These are phyloP conservation scores for Pleodorina starrii DNA, from an alignment of 139 green algal species.

Conservation along the genomic window DNA sequence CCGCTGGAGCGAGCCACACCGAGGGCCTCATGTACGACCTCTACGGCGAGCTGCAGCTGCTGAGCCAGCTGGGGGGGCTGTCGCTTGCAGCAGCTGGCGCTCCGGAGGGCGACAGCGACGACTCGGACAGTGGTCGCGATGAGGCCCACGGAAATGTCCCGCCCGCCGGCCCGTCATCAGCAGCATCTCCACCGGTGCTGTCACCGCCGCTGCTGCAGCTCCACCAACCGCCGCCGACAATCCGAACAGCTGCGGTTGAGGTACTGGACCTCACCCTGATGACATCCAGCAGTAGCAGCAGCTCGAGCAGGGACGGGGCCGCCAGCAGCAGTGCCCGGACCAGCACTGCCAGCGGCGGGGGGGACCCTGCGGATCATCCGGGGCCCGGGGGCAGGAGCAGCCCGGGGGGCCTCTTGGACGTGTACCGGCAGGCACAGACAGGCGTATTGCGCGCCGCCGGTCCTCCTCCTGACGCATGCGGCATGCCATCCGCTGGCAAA, in stretches of 20 bases:
- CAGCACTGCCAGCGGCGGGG: background rate
- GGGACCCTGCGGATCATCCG: background rate
- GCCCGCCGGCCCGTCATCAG: background rate
- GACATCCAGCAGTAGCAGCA: background rate
- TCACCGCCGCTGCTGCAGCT: background rate
- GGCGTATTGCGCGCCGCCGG: background rate
- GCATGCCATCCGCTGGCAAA: background rate
- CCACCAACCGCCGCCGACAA: background rate
- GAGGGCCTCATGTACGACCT: constrained; percentile 30
- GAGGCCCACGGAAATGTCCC: background rate
- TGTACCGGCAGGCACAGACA: background rate
- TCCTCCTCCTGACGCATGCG: background rate
- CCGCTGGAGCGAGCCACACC: background rate
- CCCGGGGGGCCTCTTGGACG: background rate
- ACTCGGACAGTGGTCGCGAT: background rate
- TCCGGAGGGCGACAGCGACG: background rate
- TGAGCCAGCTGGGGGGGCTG: background rate
- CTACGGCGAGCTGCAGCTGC: constrained; percentile 17
- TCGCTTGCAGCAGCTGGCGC: background rate
- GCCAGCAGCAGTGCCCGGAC: background rate
- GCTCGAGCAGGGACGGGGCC: too few relatives aligned
- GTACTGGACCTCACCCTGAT: background rate
- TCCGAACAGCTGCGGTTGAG: background rate
- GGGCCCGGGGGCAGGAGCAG: background rate
- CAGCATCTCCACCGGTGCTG: background rate